Conservation (phyloP, 345 rosid genomes). For the Erysimum cheiranthoides region DNA sequence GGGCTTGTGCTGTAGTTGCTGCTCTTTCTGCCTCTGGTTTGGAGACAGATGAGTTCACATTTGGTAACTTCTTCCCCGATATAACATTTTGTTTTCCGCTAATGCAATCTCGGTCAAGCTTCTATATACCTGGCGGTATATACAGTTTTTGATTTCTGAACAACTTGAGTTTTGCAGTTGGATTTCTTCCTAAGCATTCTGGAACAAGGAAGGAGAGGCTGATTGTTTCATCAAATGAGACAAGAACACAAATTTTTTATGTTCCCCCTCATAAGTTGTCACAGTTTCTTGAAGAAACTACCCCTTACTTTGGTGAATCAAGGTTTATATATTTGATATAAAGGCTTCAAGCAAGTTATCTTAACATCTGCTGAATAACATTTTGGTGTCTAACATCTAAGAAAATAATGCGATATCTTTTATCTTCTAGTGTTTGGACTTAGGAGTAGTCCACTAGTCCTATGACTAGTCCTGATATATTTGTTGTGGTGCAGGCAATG, state of each 20-base stretch:
- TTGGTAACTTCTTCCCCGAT: constrained; percentile 56
- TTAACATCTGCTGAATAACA: constrained; percentile 31
- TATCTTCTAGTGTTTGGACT: background rate
- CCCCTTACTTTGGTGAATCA: constrained; percentile 60
- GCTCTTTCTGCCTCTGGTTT: constrained; percentile 95
- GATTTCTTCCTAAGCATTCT: constrained; percentile 86
- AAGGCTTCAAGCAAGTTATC: constrained; percentile 3
- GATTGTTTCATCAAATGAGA: constrained; percentile 71
- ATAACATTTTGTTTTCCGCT: background rate
- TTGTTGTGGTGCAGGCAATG: constrained; percentile 61
- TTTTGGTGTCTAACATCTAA: no score
- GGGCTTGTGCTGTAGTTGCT: constrained; percentile 82
- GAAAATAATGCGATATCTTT: background rate
- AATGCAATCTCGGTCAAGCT: constrained; percentile 5
- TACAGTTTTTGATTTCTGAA: background rate
- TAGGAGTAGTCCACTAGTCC: background rate
- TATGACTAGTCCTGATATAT: constrained; percentile 20
- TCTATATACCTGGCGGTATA: background rate
- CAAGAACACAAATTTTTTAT: constrained; percentile 81
- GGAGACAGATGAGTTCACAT: constrained; percentile 80
- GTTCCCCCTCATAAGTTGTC: constrained; percentile 93
- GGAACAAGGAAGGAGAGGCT: constrained; percentile 77
- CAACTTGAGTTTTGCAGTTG: constrained; percentile 58
- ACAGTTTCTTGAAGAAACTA: constrained; percentile 83
- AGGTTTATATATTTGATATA: constrained; percentile 53